phyloP scores from a whole-genome alignment of 305 asterid genomes.

The Fraxinus sp. region DNA sequence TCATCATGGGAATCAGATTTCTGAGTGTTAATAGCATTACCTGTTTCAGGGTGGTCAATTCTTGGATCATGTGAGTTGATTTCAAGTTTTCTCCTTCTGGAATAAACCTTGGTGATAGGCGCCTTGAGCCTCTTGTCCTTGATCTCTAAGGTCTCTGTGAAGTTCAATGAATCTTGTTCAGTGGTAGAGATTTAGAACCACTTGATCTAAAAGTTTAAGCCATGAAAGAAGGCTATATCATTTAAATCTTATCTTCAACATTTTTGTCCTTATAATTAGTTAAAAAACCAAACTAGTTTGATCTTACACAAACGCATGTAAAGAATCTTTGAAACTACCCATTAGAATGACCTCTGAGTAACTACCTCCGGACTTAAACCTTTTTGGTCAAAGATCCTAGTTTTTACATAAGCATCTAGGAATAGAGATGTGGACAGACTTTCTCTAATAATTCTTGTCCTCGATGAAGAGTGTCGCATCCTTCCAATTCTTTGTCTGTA shows the following conservation, averaged over 20 bases:
- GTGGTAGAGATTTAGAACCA: constrained; percentile 2
- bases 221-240: background rate
- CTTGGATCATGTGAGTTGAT: constrained; percentile 5
- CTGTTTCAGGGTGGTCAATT: constrained; percentile 5
- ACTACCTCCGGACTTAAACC: background rate
- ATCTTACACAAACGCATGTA: background rate
- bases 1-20: background rate
- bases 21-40: background rate
- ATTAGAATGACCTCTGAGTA: background rate
- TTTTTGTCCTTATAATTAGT: background rate
- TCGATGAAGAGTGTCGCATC: background rate
- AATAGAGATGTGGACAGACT: background rate
- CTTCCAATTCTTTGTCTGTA: background rate
- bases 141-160: constrained; percentile 2
- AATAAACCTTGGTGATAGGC: constrained; percentile 1
- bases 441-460: background rate
- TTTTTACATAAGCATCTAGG: background rate
- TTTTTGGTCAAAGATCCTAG: background rate
- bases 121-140: background rate
- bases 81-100: constrained; percentile 3
- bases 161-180: constrained; percentile 7
- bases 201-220: background rate
- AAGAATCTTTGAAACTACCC: background rate
- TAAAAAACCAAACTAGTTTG: background rate
- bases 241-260: background rate